Evolutionary conservation across 495 filamentous ascomycete genomes (phyloP).

Genomic region (Cercophora sp.): DNA sequence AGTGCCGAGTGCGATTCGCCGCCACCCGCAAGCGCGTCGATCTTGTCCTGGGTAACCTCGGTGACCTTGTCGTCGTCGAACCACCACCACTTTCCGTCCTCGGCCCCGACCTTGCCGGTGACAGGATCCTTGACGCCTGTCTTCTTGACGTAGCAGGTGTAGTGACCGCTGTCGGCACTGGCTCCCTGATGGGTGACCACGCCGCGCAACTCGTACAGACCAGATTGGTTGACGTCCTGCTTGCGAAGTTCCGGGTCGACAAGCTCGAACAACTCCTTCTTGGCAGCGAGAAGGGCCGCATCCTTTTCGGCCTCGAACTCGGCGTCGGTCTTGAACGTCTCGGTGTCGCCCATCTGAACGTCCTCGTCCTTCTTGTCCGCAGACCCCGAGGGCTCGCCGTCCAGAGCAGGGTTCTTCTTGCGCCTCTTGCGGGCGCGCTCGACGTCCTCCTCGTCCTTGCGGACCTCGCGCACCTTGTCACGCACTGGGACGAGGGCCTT

Average conservation of each 20-base stretch:
- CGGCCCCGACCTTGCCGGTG: conserved; percentile 66
- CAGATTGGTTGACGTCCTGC: conserved; percentile 83
- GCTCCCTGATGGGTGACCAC: conserved; percentile 97
- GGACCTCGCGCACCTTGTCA: conserved; percentile 91
- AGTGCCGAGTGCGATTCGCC: conserved; percentile 96
- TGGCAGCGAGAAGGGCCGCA: conserved; percentile 66
- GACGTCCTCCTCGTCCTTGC: conserved; percentile 89
- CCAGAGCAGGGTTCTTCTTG: conserved; percentile 56
- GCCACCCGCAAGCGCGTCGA: conserved; percentile 83
- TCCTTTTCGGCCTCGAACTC: conserved; percentile 81
- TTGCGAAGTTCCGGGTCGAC: conserved; percentile 65
- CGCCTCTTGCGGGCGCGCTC: conserved; percentile 84
- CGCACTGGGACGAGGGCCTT: conserved; percentile 81
- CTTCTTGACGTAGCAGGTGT: conserved; percentile 97
- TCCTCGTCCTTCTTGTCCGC: conserved; percentile 44
- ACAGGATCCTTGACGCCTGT: conserved; percentile 59
- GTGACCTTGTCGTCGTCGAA: conserved; percentile 98
- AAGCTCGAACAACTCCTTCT: conserved; percentile 76
- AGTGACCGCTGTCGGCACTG: conserved; percentile 95
- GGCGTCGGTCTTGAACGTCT: conserved; percentile 79
- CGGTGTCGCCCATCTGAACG: conserved; percentile 62
- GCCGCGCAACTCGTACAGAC: conserved; percentile 89
- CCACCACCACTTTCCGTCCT: conserved; percentile 99
- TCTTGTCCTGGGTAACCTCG: conserved; percentile 88
- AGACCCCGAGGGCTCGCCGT: conserved; percentile 20